Evolutionary conservation across 179 eudicot genomes (phyloP).

Genomic region (Kewa caespitosa): DNA sequence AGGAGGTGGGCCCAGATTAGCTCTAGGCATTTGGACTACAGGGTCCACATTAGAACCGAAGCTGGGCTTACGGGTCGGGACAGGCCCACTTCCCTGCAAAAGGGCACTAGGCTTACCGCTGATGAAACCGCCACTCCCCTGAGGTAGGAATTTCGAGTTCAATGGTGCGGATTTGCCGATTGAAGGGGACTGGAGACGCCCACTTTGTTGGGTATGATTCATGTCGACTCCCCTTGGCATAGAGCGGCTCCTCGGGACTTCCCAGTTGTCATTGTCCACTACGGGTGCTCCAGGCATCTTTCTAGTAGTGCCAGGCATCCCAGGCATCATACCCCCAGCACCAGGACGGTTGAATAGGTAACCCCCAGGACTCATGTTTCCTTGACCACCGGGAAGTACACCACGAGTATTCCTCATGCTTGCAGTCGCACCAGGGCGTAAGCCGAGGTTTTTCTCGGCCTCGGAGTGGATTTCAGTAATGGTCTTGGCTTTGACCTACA

Average conservation of each 20-base stretch:
- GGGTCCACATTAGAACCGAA: conserved; percentile 38
- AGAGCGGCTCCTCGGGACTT: conserved; percentile 68
- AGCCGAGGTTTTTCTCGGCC: conserved; percentile 76
- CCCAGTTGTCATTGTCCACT: conserved; percentile 82
- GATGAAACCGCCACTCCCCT: conserved; percentile 61
- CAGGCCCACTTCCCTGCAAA: conserved; percentile 71
- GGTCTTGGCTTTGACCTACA: conserved; percentile 81
- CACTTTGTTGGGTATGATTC: conserved; percentile 30
- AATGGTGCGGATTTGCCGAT: conserved; percentile 47
- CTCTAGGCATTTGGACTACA: conserved; percentile 27
- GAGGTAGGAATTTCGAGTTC: conserved; percentile 70
- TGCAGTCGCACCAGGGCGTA: conserved; percentile 79
- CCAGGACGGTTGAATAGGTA: conserved; percentile 70
- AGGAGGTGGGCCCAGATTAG: conserved; percentile 26
- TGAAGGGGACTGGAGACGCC: conserved; percentile 54
- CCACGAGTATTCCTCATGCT: conserved; percentile 62
- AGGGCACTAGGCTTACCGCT: conserved; percentile 76
- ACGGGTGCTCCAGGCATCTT: conserved; percentile 91
- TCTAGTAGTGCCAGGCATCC: conserved; percentile 84
- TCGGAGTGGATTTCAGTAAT: conserved; percentile 81
- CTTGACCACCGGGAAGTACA: conserved; percentile 57
- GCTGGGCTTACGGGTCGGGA: conserved; percentile 44
- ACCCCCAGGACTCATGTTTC: conserved; percentile 55
- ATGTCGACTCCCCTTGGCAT: conserved; percentile 52
- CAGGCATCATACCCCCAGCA: conserved; percentile 96